Percentiles rank a stretch among this genome's conserved stretches.
Conservation (phyloP, 2,329 filamentous ascomycete genomes). For the Fusarium odoratissimum region DNA sequence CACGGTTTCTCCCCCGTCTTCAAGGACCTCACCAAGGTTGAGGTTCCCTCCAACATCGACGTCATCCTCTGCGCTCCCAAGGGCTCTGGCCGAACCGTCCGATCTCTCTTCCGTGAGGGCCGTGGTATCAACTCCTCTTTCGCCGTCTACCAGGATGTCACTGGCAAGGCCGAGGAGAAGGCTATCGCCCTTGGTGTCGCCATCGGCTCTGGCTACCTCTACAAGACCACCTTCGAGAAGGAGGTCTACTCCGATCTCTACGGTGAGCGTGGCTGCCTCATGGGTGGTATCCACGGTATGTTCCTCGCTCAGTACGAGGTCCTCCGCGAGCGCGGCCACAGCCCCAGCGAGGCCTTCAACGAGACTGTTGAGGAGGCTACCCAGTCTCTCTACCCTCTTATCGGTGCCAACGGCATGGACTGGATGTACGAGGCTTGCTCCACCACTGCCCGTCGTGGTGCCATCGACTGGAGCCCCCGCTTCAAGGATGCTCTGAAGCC, state of each 20-base stretch:
- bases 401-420: slow-evolving; percentile 98
- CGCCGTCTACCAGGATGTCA: slow-evolving; percentile 98
- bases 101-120: slow-evolving; percentile 98
- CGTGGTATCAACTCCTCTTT: slow-evolving; percentile 99
- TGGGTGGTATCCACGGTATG: slow-evolving; percentile 99
- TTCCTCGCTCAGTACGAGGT: slow-evolving; percentile 99
- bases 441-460: slow-evolving; percentile 96
- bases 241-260: slow-evolving; percentile 99
- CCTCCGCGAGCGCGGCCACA: slow-evolving; percentile 97
- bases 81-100: slow-evolving; percentile 98
- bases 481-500: slow-evolving; percentile 99
- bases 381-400: slow-evolving; percentile 96
- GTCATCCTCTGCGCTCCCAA: slow-evolving; percentile 99
- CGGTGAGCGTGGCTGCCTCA: slow-evolving; percentile 99
- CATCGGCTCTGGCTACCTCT: slow-evolving; percentile 97
- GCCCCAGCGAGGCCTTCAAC: slow-evolving; percentile 98
- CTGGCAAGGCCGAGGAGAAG: slow-evolving; percentile 98
- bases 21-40: slow-evolving; percentile 99
- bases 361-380: slow-evolving; percentile 99
- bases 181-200: slow-evolving; percentile 96
- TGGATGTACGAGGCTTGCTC: slow-evolving; percentile 99
- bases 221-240: slow-evolving; percentile 99
- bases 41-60: slow-evolving; percentile 94
- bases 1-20: slow-evolving; percentile 99
- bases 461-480: slow-evolving; percentile 96